phyloP scores from a whole-genome alignment of 371 early-diverging fungal genomes.

The Nematocida homosporus region DNA sequence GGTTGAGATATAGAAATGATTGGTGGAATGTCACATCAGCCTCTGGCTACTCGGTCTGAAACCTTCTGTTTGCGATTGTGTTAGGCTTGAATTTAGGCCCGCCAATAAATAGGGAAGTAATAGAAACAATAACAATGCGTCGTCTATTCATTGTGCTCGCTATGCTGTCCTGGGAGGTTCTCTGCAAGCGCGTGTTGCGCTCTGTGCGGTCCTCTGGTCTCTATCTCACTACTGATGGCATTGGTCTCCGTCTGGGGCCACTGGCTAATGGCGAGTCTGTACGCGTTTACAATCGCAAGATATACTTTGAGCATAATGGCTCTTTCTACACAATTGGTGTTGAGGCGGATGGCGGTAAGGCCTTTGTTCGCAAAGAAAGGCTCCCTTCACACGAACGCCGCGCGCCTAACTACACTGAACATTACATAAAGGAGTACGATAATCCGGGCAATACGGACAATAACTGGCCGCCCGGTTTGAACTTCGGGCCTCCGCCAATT shows the following conservation, averaged over 20 bases:
- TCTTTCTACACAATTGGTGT: conserved; percentile 43
- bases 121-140: conserved; percentile 46
- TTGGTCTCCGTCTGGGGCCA: not conserved
- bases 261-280: conserved; percentile 1
- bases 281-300: conserved; percentile 12
- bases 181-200: conserved; percentile 18
- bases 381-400: conserved; percentile 4
- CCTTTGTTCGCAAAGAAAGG: conserved; percentile 29
- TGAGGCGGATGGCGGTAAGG: conserved; percentile 8
- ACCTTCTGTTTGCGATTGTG: too few species aligned
- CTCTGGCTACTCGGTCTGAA: too few species aligned
- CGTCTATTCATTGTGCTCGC: conserved; percentile 29
- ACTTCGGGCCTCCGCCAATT: too few species aligned
- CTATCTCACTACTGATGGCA: conserved; percentile 38
- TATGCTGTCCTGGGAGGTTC: not conserved
- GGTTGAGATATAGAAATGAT: too few species aligned
- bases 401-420: not conserved
- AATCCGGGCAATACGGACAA: not conserved
- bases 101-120: too few species aligned
- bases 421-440: not conserved
- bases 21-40: too few species aligned
- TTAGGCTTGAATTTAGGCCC: too few species aligned
- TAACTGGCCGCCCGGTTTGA: not conserved
- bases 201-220: not conserved
- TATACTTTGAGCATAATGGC: conserved; percentile 1